These are phyloP conservation scores for Dendrobium huoshanense DNA, from an alignment of 106 monocot species.

Conservation along the genomic window DNA sequence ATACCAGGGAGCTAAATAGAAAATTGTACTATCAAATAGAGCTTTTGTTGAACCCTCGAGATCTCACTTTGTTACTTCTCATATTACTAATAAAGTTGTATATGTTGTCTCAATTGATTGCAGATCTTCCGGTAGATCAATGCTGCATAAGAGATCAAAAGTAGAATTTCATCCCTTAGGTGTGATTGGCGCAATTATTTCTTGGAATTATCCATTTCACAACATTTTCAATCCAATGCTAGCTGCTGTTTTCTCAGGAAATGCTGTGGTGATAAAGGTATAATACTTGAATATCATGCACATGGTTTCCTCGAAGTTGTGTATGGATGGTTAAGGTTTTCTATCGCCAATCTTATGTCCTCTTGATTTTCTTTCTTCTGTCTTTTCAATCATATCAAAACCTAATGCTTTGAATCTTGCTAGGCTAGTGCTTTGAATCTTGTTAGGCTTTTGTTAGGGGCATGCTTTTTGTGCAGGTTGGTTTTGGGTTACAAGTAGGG, in stretches of 20 bases:
- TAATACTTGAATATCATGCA: background rate
- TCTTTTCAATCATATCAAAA: background rate
- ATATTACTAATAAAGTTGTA: background rate
- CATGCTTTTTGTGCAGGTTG: background rate
- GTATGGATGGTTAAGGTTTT: background rate
- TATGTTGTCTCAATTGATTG: constrained; percentile 1
- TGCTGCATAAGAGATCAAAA: constrained; percentile 92
- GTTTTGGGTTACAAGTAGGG: background rate
- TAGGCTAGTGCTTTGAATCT: background rate
- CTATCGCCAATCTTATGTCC: background rate
- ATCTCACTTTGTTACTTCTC: background rate
- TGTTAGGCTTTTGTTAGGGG: background rate
- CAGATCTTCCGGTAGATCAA: constrained; percentile 84
- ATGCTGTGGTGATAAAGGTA: constrained; percentile 96
- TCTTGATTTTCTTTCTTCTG: background rate
- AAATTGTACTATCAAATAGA: background rate
- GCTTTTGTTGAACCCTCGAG: background rate
- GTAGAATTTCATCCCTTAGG: constrained; percentile 97
- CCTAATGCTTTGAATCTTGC: background rate
- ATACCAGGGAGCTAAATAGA: background rate
- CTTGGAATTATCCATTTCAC: constrained; percentile 99
- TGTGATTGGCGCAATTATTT: constrained; percentile 97
- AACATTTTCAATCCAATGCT: constrained; percentile 97
- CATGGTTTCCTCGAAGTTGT: background rate
- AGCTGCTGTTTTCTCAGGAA: constrained; percentile 97